Base-by-base conservation (phyloP, 2,329 filamentous ascomycete species). In the Pestalotiopsis sp. region DNA sequence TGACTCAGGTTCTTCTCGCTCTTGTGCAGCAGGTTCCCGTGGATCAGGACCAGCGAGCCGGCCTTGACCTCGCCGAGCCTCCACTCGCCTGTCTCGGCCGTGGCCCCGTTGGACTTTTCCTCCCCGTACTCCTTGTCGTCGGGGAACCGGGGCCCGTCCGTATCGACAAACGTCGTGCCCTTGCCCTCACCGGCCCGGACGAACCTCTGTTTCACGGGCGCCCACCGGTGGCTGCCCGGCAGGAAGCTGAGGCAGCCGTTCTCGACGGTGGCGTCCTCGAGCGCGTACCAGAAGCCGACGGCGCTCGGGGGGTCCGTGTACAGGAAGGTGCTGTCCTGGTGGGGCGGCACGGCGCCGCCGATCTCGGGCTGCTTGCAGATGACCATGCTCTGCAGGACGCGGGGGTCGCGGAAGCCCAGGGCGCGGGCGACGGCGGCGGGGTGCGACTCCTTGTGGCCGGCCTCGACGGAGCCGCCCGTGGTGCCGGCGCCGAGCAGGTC, bases 341-440 rank as follows among this genome's bases (percentile, higher is more conserved):
- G 96, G 25, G 94, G 90, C 1, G 92, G 94, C 58, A 98, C 96
- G 2, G 93, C 92, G 25, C 93, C 95, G 36, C 96, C 96, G 66
- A 98, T 98, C 81, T 97, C 94, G 25, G 96, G 95, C 82, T 98
- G 95, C 81, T 99, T 99, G 88, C 94, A 98, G 75, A 99, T 98
- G 36, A 98, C 87, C 96, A 99, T 99, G 79, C 92, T 96, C 84
- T 99, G 96, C 66, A 99, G 85, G 69, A 87, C 89, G 23, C 92
- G 85, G 2, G 95, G 93, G 79, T 97, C 93, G 4, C 73, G 75
- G 83, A 94, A 97, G 2, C 92, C 92, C 12, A 97, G 85, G 9
- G 87, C 86, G 59, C 84, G 83, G 1, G 94, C 94, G 14, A 97
- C 90, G 4, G 85, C 88, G 0, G 84, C 85, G 0, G 87, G 87